phyloP scores from a whole-genome alignment of 2,329 filamentous ascomycete genomes.

The Alternaria metachromatica region DNA sequence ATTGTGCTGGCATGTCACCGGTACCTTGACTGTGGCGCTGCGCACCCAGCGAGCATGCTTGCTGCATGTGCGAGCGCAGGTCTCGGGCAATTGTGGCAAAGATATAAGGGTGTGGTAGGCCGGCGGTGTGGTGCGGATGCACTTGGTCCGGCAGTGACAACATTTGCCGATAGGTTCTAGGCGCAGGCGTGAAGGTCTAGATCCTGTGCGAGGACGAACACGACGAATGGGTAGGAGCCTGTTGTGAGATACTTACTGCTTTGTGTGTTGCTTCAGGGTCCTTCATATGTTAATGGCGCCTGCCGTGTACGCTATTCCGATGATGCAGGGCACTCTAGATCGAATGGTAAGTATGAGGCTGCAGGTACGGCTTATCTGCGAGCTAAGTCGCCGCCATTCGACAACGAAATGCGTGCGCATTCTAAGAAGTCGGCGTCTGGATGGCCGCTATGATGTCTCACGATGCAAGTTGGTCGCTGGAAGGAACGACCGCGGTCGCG shows the following conservation, averaged over 20 bases:
- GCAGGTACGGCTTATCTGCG: constrained; percentile 12
- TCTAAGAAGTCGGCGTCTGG: no score
- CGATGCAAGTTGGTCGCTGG: neutral
- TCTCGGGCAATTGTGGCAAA: neutral
- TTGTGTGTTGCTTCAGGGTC: neutral
- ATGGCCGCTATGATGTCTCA: neutral
- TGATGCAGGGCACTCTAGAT: neutral
- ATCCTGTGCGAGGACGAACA: neutral
- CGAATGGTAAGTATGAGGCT: constrained; percentile 5
- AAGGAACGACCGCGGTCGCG: neutral
- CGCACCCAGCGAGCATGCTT: neutral
- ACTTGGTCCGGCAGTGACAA: neutral
- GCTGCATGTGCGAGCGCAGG: neutral
- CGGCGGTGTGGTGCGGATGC: neutral
- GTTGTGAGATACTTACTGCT: neutral
- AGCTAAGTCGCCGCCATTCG: neutral
- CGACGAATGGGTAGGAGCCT: neutral
- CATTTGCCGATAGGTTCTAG: constrained; percentile 7
- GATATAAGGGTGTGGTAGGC: constrained; percentile 5
- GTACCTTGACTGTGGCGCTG: neutral
- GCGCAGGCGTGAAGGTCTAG: neutral
- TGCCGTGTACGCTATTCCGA: neutral
- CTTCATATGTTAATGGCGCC: neutral
- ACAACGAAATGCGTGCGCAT: neutral
- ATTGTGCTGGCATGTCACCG: neutral